Base-by-base conservation (phyloP, 2,329 filamentous ascomycete genomes). In the Fusarium scirpi region DNA sequence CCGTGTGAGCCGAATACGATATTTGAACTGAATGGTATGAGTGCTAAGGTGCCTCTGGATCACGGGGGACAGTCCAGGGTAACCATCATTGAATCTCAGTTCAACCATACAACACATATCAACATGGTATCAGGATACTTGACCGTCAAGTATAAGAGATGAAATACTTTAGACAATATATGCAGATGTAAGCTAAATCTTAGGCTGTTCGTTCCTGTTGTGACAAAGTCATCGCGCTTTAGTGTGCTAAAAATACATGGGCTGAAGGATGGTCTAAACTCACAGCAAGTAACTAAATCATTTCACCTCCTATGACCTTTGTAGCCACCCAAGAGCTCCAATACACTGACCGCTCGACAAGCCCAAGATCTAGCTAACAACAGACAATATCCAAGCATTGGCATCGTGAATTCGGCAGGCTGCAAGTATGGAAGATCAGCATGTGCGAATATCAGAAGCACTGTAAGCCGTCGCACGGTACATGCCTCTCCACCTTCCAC, bases 301-400 rank as follows among this genome's bases (percentile, higher is more conserved):
- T 38, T 40, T 12, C 20, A 11, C 16, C 13, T 44, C 55, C 40
- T 55, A 38, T 57, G 57, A 38, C 38, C 52, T 62, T 55, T 40
- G 47, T 51, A 18, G 20, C 32, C 57, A 38, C 32, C 27, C 47
- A 49, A 47, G 45, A 51, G 55, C 51, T 55, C 40, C 15, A 60
- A 63, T 67, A 58, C 58, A 61, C 29, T 53, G 18, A 38, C 18
- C 10, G 34, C 34, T 45, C 46, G 25, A 56, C 53, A 60, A 52
- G 51, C 67, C 44, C 38, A 44, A 73, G 45, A 58, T 29, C 45
- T 30, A 25, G 25, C 44, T 25, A 29, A 27, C 41, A 51, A 34
- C 27, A 48, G 29, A 49, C 11, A 43, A 67, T 63, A 62, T 38
- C 10, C 34, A 38, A 38, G 34, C 34, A n/a, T 38, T n/a, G 18